These are phyloP conservation scores for Waltiozyma sp. DNA, from an alignment of 1,139 yeast species.

Conservation along the genomic window DNA sequence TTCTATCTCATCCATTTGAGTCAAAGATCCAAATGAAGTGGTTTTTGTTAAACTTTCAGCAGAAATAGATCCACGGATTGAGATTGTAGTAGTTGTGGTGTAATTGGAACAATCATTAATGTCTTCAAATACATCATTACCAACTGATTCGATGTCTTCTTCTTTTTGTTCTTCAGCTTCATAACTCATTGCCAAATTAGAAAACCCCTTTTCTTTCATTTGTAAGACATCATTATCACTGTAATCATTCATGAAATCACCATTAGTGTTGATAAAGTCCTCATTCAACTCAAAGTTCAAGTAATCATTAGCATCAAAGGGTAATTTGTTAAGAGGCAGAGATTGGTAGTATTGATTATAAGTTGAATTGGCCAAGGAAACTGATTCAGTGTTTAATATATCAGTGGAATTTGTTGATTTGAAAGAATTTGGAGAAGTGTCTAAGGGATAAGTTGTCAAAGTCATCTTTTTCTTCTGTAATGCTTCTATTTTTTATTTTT, in stretches of 20 bases:
- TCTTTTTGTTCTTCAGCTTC: neutral
- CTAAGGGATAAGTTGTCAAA: neutral
- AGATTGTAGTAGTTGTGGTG: neutral
- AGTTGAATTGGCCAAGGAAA: neutral
- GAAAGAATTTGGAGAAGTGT: neutral
- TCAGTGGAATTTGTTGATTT: neutral
- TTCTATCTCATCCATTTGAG: neutral
- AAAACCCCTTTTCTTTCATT: neutral
- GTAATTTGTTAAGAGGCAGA: conserved; percentile 7
- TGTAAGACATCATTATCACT: neutral
- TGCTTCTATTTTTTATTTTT: no score
- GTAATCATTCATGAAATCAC: conserved; percentile 13
- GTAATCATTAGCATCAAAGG: conserved; percentile 17
- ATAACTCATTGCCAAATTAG: neutral
- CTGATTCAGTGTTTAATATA: neutral
- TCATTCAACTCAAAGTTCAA: conserved; percentile 15
- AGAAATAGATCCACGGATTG: neutral
- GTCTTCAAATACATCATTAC: neutral
- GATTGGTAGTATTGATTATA: neutral
- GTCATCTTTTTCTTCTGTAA: no score
- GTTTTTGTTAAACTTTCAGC: neutral
- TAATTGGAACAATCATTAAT: neutral
- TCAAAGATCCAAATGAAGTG: neutral
- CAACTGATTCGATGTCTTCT: neutral
- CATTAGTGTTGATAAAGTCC: conserved; percentile 10